Base-by-base conservation (phyloP, 176 grass and related monocot genomes). In the Raddia distichophylla region DNA sequence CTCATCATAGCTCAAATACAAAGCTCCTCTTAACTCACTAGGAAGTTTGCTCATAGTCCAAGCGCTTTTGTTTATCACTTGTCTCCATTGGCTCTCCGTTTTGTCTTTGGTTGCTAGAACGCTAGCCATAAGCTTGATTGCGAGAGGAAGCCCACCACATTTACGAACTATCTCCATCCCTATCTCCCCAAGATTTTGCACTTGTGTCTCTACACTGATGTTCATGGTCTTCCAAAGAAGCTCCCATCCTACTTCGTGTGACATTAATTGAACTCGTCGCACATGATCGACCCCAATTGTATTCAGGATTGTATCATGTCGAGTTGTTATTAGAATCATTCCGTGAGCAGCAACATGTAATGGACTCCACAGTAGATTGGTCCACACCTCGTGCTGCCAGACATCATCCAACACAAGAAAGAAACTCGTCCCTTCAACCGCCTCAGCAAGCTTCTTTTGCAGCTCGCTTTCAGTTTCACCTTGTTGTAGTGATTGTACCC, bases 261-360 rank as follows among this genome's bases (percentile, higher is more conserved):
- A 60, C 57, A 60, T 60, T 18, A 60, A 19, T 20, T 60, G n/a
- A 60, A 60, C 57, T 60, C 7, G 2, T 20, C 20, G 57, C 37
- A 40, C 37, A 1, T 40, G 37, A 40, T 40, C 37, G 3, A 40
- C 37, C 37, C 37, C 37, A 40, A 40, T 40, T 40, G 37, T 40
- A 2, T 40, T 40, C 37, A 40, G 0, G 37, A 40, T 5, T 40
- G 37, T 40, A 82, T 59, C n/a, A 50, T 64, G 12, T 43, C 81
- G 52, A 43, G 81, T 85, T 7, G 82, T 81, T 8, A 75, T 7
- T 5, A 89, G 7, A 44, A 89, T 44, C 63, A 51, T 61, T 58
- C 6, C 16, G 8, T 0, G 15, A 45, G 58, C 9, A 10, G 67
- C 67, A 20, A 42, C 18, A 0, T 57, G 17, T 8, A 57, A n/a